Evolutionary conservation across 768 basidiomycete species (phyloP).

Genomic region (Ramaria sp.): DNA sequence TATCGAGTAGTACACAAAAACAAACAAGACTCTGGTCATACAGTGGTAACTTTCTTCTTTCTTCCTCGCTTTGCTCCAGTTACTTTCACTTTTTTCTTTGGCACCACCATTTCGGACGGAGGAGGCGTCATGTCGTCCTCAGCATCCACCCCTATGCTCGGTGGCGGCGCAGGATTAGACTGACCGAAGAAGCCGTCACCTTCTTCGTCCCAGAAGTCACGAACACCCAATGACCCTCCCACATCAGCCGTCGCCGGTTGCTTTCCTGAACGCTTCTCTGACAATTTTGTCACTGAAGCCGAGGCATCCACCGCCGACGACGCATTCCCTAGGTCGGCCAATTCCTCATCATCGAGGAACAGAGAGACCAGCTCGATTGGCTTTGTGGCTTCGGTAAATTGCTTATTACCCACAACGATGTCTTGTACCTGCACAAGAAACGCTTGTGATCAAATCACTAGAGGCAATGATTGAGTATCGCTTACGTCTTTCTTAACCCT

Average conservation of each 20-base stretch:
- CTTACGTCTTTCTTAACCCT: conserved; percentile 93
- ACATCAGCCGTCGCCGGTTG: conserved; percentile 25
- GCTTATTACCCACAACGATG: conserved; percentile 96
- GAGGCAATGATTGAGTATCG: conserved; percentile 8
- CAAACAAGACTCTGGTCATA: background rate
- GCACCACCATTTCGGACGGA: conserved; percentile 18
- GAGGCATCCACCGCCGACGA: conserved; percentile 18
- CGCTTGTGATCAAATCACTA: background rate
- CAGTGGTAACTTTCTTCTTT: conserved; percentile 14
- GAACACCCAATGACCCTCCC: conserved; percentile 19
- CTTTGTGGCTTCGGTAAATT: conserved; percentile 84
- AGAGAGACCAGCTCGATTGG: conserved; percentile 96
- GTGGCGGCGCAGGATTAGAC: conserved; percentile 20
- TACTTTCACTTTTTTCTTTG: conserved; percentile 23
- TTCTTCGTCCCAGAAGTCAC: conserved; percentile 79
- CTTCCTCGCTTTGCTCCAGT: conserved; percentile 23
- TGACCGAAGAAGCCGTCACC: conserved; percentile 82
- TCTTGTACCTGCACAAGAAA: conserved; percentile 78
- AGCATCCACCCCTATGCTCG: conserved; percentile 18
- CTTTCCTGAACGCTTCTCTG: conserved; percentile 24
- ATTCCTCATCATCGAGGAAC: conserved; percentile 87
- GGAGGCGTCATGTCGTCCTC: conserved; percentile 21
- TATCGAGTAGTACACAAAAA: background rate
- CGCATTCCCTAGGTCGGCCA: conserved; percentile 52
- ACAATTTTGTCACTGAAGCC: conserved; percentile 20